Base-by-base conservation (phyloP, 176 grass and related monocot species). In the Rhynchospora tenuis region DNA sequence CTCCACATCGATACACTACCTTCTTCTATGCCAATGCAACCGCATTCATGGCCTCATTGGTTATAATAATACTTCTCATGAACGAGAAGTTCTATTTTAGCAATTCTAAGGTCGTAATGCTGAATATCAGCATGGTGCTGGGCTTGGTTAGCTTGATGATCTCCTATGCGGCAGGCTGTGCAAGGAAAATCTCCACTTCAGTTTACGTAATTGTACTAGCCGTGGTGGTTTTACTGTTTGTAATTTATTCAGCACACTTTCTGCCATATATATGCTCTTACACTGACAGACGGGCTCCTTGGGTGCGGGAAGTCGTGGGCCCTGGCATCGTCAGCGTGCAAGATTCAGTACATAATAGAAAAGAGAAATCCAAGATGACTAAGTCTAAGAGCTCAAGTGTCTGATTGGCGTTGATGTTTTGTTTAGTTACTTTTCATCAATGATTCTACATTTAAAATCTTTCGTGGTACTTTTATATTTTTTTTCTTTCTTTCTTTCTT, bases 1-100 rank as follows among this genome's bases (percentile, higher is more conserved):
- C 87, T 42, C 90, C 19, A 50, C 2, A 3, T 44, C 85, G 31
- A 59, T 92, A 89, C 63, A 65, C 74, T 54, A 12, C 54, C 9
- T 92, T 89, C 82, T 92, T 89, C 82, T 87, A 92, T 83, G 80
- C 85, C 38, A 92, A 92, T 22, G 79, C 85, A 7, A 87, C 87
- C 0, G 85, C 90, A 64, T 89, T 92, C 56, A 85, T 89, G 85
- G n/a, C 84, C 0, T 92, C 90, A 48, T 72, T 89, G 69, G 85
- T 83, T 4, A 88, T 92, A 29, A 92, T 89, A 58, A 59, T 85
- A 83, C 79, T 92, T 85, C 87, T 92, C 65, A 79, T 83, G 67
- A 92, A 9, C 64, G 58, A 78, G 83, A 92, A 83, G 76, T 56
- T 92, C 7, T 89, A 79, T 17, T 2, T 83, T 5, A 79, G 19